A percentile compares a stretch with the other conserved stretches of the same genome.
Conservation (phyloP, 2,329 filamentous ascomycete genomes). For the Microcyclospora pomicola region DNA sequence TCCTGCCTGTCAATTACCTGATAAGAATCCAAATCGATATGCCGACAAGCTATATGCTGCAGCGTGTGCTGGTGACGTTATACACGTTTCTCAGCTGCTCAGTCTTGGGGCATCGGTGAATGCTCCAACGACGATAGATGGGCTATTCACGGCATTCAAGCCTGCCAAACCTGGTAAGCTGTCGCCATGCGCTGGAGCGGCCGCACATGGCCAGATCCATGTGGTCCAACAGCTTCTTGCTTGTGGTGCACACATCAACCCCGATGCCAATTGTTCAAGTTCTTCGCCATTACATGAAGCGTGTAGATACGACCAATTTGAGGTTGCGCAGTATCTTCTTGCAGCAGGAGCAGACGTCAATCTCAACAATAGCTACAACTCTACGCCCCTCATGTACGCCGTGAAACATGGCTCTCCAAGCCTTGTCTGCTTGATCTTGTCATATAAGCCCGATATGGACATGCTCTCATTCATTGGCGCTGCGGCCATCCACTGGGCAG, state of each 20-base stretch:
- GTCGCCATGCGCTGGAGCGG: slow-evolving; percentile 21
- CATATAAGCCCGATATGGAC: slow-evolving; percentile 15
- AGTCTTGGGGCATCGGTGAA: slow-evolving; percentile 17
- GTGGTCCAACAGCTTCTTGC: slow-evolving; percentile 16
- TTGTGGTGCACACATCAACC: slow-evolving; percentile 18
- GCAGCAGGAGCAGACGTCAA: slow-evolving; percentile 12
- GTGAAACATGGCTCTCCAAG: slow-evolving; percentile 15
- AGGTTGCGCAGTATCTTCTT: slow-evolving; percentile 13
- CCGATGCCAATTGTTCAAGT: slow-evolving; percentile 13
- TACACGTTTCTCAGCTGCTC: slow-evolving; percentile 14
- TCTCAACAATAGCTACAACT: slow-evolving; percentile 18
- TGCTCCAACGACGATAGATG: slow-evolving; percentile 12
- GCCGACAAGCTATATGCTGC: slow-evolving; percentile 17
- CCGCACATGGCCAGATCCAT: slow-evolving; percentile 14
- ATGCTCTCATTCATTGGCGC: slow-evolving; percentile 18
- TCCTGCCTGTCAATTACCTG: neutral
- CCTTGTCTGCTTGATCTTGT: slow-evolving; percentile 15
- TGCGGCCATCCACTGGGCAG: slow-evolving; percentile 17
- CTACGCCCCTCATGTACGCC: slow-evolving; percentile 22
- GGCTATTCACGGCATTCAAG: slow-evolving; percentile 21
- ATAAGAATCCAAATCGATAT: slow-evolving; percentile 11
- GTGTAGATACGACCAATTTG: slow-evolving; percentile 15
- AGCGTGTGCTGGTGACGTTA: slow-evolving; percentile 17
- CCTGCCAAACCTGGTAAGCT: slow-evolving; percentile 21
- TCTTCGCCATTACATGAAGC: slow-evolving; percentile 21